A percentile compares a stretch with the other conserved stretches of the same genome.
These are phyloP conservation scores for Filobasidium floriforme DNA, from an alignment of 768 basidiomycete species.

Conservation along the genomic window DNA sequence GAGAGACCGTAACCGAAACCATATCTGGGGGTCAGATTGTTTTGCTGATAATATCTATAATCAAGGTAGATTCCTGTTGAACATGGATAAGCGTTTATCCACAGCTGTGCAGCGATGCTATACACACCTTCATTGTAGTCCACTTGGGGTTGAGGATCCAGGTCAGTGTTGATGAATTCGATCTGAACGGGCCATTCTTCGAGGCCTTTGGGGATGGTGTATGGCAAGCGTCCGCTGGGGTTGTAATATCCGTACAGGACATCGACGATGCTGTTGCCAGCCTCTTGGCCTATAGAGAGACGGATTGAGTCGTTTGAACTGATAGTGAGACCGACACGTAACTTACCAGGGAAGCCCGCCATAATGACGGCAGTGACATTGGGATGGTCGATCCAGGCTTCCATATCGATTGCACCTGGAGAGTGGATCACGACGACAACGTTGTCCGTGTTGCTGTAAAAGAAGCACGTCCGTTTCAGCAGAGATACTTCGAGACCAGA, in stretches of 20 bases:
- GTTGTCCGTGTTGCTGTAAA: conserved; percentile 28
- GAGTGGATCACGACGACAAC: conserved; percentile 66
- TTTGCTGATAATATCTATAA: conserved; percentile 53
- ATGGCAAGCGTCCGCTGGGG: conserved; percentile 65
- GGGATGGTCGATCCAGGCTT: conserved; percentile 66
- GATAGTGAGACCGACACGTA: too few species aligned
- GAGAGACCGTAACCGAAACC: conserved; percentile 86
- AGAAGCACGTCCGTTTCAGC: neutral
- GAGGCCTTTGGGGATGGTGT: conserved; percentile 62
- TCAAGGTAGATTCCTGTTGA: conserved; percentile 56
- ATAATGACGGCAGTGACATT: conserved; percentile 68
- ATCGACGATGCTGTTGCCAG: conserved; percentile 64
- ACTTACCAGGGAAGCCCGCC: conserved; percentile 20
- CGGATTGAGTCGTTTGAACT: neutral
- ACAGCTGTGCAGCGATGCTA: neutral
- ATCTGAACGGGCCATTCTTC: conserved; percentile 57
- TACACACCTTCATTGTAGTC: conserved; percentile 57
- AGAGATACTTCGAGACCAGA: neutral
- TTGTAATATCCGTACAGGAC: conserved; percentile 66
- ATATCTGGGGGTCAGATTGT: conserved; percentile 48
- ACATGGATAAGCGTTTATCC: conserved; percentile 36
- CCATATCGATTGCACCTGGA: conserved; percentile 52
- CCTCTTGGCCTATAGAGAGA: conserved; percentile 53
- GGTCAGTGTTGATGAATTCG: conserved; percentile 46
- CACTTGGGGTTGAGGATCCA: conserved; percentile 51